A percentile compares a stretch with the other conserved stretches of the same genome.
Conservation (phyloP, 129 eudicot species). For the Flaveria trinervia region DNA sequence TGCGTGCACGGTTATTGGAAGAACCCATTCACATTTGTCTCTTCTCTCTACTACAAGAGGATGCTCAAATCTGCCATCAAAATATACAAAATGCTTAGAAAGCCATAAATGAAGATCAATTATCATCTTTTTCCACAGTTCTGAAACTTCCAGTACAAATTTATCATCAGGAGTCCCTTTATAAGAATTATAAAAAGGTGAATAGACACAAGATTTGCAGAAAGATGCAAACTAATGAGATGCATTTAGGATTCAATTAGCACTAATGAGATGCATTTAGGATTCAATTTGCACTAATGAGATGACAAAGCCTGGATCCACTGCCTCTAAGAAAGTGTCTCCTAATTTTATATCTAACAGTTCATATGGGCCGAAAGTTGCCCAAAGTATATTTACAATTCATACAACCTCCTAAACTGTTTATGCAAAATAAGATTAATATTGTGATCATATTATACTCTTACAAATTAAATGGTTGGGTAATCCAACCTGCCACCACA, state of each 20-base stretch:
- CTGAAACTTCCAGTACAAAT: too few relatives aligned
- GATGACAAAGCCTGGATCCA: too few relatives aligned
- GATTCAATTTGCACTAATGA: too few relatives aligned
- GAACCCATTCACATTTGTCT: slow-evolving; percentile 98
- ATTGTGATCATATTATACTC: neutral
- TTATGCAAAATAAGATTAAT: neutral
- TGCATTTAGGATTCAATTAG: too few relatives aligned
- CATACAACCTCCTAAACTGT: neutral
- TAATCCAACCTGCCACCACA: neutral
- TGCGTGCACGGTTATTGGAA: slow-evolving; percentile 91
- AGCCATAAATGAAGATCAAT: slow-evolving; percentile 7
- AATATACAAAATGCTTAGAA: neutral
- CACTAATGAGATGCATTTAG: too few relatives aligned
- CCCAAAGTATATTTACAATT: neutral
- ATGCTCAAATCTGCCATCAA: slow-evolving; percentile 68
- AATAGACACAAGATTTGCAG: too few relatives aligned
- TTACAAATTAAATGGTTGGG: neutral
- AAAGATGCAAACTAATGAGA: too few relatives aligned
- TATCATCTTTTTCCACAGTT: too few relatives aligned
- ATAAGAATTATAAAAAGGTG: too few relatives aligned
- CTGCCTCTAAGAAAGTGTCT: too few relatives aligned
- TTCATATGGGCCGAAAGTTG: neutral
- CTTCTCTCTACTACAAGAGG: slow-evolving; percentile 94
- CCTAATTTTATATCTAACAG: neutral
- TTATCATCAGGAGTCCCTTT: too few relatives aligned